Base-by-base conservation (phyloP, 2,329 filamentous ascomycete species). In the Botrytis sinoallii region DNA sequence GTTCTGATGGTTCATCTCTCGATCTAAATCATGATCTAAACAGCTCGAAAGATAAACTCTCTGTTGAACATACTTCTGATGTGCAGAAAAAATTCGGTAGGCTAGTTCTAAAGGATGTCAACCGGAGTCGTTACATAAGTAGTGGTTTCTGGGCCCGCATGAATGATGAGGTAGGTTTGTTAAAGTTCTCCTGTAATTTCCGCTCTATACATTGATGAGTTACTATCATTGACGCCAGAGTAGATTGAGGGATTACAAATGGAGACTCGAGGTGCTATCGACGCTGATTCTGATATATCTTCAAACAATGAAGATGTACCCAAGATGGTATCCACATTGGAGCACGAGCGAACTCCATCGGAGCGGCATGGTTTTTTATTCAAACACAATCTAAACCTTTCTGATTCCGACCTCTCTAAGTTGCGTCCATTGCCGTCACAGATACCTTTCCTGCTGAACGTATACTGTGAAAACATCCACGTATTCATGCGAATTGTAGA, bases 101-200 rank as follows among this genome's bases (percentile, higher is more conserved):
- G 65, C 77, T 88, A 57, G 84, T 88, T 4, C 77, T 87, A 2
- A 81, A 84, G 42, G 85, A 87, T 77, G 76, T 80, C 12, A 83
- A 73, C 46, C 76, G 72, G 55, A 77, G 69, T 63, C 77, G 84
- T 22, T 88, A 88, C 77, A 80, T 88, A 18, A 85, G 85, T 73
- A 87, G 83, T 75, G 84, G 84, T 22, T 88, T 89, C 76, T 89
- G 87, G 87, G 86, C 86, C 3, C 84, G 84, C 1, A 83, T 89
- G n/a, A 86, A 85, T 70, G 86, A 88, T 65, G 87, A 88, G 83
- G 86, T 88, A 81, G 61, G 81, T 74, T 42, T 35, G 65, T 32
- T 20, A 16, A n/a, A 18, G 29, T 1, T 61, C 35, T 29, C 20
- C 25, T 6, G 29, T 42, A 3, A 65, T 46, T 2, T 29, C 73